These are phyloP conservation scores for Pascua guehoae DNA, from an alignment of 1,284 basidiomycete genomes.

Conservation along the genomic window DNA sequence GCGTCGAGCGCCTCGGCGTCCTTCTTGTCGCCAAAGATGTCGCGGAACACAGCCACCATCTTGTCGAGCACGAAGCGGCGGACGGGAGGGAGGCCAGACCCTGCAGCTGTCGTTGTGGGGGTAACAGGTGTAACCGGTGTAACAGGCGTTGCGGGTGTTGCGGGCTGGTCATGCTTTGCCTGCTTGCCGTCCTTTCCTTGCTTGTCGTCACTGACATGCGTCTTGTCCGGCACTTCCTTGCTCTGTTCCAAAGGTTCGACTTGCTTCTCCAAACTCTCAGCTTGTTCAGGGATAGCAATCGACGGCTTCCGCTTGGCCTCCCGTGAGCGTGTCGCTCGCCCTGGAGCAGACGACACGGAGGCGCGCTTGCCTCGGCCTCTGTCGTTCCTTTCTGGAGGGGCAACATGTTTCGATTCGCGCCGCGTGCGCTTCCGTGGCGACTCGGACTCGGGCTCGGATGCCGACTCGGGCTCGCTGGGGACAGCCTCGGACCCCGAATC, in stretches of 20 bases:
- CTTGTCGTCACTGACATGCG: too few relatives aligned
- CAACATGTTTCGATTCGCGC: not conserved
- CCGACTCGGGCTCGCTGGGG: constrained; percentile 5
- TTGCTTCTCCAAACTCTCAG: too few relatives aligned
- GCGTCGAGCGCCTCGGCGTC: constrained; percentile 15
- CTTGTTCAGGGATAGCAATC: too few relatives aligned
- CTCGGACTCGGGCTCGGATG: not conserved
- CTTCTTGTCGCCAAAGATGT: constrained; percentile 27
- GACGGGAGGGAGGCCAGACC: constrained; percentile 26
- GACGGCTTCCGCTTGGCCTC: not conserved
- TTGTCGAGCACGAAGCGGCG: constrained; percentile 36
- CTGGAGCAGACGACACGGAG: too few relatives aligned
- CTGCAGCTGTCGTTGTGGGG: too few relatives aligned
- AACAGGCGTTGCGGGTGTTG: not conserved
- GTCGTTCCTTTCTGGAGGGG: not conserved
- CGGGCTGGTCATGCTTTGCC: too few relatives aligned
- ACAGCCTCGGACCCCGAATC: constrained; percentile 9
- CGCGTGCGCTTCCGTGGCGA: not conserved
- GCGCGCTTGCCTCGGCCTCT: too few relatives aligned
- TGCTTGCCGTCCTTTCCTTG: too few relatives aligned
- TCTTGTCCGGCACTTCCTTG: too few relatives aligned
- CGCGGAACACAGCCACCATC: constrained; percentile 21
- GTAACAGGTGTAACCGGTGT: not conserved
- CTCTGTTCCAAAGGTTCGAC: too few relatives aligned
- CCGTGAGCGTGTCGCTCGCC: too few relatives aligned